These are phyloP conservation scores for Erodium trifolium DNA, from an alignment of 441 rosid genomes.

Conservation along the genomic window DNA sequence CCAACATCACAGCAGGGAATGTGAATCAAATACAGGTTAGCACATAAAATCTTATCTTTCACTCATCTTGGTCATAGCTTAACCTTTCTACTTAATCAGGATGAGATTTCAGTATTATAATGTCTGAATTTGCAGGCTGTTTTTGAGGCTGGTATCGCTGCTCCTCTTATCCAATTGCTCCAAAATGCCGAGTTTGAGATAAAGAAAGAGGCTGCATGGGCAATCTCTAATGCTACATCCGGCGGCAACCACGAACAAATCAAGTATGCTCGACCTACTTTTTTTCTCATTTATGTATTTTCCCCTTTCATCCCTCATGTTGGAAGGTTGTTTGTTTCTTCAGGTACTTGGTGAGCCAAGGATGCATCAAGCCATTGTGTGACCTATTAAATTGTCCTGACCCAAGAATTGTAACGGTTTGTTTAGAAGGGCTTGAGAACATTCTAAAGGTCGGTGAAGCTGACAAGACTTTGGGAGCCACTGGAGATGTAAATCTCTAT, in stretches of 20 bases:
- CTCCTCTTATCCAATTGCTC: constrained; percentile 34
- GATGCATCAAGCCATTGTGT: constrained; percentile 56
- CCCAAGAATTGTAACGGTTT: constrained; percentile 55
- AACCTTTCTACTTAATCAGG: not conserved
- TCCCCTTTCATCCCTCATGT: not conserved
- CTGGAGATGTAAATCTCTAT: constrained; percentile 38
- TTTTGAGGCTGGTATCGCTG: constrained; percentile 34
- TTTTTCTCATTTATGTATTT: not conserved
- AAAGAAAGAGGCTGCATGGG: constrained; percentile 64
- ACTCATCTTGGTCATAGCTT: not conserved
- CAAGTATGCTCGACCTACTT: constrained; percentile 30
- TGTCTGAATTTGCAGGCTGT: constrained; percentile 34
- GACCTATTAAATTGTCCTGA: constrained; percentile 57
- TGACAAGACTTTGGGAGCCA: constrained; percentile 38
- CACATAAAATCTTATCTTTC: not conserved
- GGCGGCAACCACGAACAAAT: constrained; percentile 48
- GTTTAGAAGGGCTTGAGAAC: constrained; percentile 64
- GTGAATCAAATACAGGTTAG: constrained; percentile 51
- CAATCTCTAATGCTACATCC: constrained; percentile 47
- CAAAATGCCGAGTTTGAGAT: constrained; percentile 42
- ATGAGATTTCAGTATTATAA: constrained; percentile 7
- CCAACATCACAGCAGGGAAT: constrained; percentile 60
- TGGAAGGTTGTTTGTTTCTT: constrained; percentile 1
- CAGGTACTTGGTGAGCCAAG: constrained; percentile 46
- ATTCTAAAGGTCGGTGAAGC: constrained; percentile 60